Evolutionary conservation across 148 eudicot genomes (phyloP).

Genomic region (Heliosperma pusillum): DNA sequence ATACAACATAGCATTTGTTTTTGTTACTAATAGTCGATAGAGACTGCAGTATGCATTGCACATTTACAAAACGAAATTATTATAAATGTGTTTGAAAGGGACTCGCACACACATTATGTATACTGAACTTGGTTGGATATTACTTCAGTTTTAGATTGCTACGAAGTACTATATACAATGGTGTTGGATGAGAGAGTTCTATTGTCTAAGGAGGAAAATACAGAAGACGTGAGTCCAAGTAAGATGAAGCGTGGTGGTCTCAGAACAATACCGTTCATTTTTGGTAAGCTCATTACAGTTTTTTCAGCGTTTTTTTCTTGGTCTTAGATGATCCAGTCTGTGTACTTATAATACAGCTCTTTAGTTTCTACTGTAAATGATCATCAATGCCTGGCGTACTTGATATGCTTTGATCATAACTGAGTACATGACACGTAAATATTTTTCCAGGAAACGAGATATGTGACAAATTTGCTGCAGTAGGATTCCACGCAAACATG

Average conservation of each 20-base stretch:
- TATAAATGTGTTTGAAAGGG: neutral
- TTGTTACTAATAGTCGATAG: too few species aligned
- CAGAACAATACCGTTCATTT: slow-evolving; percentile 76
- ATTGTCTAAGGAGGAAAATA: slow-evolving; percentile 18
- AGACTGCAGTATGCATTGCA: too few species aligned
- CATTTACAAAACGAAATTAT: too few species aligned
- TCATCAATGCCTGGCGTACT: too few species aligned
- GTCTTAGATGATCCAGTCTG: neutral
- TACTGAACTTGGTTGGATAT: neutral
- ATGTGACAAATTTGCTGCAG: slow-evolving; percentile 71
- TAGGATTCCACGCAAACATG: too few species aligned
- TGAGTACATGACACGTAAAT: too few species aligned
- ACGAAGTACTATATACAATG: slow-evolving; percentile 5
- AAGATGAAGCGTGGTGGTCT: slow-evolving; percentile 59
- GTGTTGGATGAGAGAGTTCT: slow-evolving; percentile 22
- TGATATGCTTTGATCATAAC: too few species aligned
- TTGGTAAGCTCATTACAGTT: slow-evolving; percentile 42
- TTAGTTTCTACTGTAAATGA: too few species aligned
- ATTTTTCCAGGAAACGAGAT: slow-evolving; percentile 61
- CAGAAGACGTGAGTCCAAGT: slow-evolving; percentile 23
- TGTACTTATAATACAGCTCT: too few species aligned
- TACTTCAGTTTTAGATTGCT: too few species aligned
- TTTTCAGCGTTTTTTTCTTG: neutral
- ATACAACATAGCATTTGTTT: too few species aligned
- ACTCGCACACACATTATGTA: neutral